Evolutionary conservation across 2,329 filamentous ascomycete genomes (phyloP).

Genomic region (Nectriaceae sp.): DNA sequence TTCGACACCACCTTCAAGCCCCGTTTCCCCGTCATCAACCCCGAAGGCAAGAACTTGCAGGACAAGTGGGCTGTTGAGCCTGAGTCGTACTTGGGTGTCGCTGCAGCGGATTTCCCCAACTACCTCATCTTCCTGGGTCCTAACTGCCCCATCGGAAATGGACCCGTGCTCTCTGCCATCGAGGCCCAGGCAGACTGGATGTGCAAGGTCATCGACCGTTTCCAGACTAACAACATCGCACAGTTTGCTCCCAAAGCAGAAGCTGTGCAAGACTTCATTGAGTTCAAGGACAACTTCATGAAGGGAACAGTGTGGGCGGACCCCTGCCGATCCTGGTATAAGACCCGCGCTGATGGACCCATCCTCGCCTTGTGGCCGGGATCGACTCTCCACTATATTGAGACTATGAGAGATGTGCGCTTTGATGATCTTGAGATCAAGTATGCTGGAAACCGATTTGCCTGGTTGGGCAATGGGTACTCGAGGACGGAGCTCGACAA

Average conservation of each 20-base stretch:
- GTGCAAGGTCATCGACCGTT: conserved; percentile 50
- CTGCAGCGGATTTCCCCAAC: conserved; percentile 54
- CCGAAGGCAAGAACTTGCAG: conserved; percentile 50
- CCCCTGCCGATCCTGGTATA: conserved; percentile 50
- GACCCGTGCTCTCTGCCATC: conserved; percentile 41
- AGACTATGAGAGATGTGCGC: conserved; percentile 45
- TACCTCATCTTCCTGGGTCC: conserved; percentile 53
- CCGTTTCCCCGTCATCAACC: conserved; percentile 51
- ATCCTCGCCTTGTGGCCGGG: conserved; percentile 42
- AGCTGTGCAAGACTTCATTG: conserved; percentile 52
- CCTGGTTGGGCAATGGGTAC: conserved; percentile 45
- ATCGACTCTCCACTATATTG: conserved; percentile 50
- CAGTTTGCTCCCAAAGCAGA: conserved; percentile 46
- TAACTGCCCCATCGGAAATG: conserved; percentile 41
- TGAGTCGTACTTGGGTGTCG: conserved; percentile 55
- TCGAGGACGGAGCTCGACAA: conserved; percentile 43
- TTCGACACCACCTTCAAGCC: conserved; percentile 57
- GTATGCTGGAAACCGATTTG: conserved; percentile 39
- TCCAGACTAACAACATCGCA: conserved; percentile 45
- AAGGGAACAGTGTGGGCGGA: conserved; percentile 43
- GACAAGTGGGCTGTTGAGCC: conserved; percentile 49
- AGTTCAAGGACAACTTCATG: conserved; percentile 45
- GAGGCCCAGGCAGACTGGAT: conserved; percentile 53
- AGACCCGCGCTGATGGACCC: conserved; percentile 43
- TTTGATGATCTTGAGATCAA: conserved; percentile 49